Evolutionary conservation across 176 grass and related monocot genomes (phyloP).

Genomic region (Saccharum spontaneum): DNA sequence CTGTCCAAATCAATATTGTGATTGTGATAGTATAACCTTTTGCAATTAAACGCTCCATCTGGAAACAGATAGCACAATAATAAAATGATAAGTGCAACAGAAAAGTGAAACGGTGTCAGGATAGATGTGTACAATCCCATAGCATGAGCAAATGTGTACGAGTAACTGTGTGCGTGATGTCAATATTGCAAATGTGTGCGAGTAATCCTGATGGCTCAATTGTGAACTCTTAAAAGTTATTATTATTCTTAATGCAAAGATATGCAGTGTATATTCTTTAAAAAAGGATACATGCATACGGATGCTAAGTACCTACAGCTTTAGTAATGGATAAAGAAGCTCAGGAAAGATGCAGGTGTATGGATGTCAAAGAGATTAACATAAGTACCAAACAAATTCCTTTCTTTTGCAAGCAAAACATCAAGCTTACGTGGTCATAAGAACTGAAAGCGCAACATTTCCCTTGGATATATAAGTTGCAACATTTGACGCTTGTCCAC

Average conservation of each 20-base stretch:
- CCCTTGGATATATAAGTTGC: conserved; percentile 99
- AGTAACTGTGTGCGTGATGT: neutral
- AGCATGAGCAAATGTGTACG: neutral
- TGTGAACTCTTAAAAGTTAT: neutral
- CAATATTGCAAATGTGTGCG: neutral
- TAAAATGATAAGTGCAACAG: conserved; percentile 1
- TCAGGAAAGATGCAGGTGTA: conserved; percentile 2
- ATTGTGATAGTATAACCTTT: neutral
- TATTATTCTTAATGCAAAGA: neutral
- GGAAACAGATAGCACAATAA: neutral
- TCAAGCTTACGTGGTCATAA: conserved; percentile 94
- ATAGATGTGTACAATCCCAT: neutral
- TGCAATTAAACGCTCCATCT: neutral
- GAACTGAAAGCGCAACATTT: conserved; percentile 98
- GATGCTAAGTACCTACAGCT: neutral
- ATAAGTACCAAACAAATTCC: conserved; percentile 4
- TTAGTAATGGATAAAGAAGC: neutral
- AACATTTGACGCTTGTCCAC: conserved; percentile 98
- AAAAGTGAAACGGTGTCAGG: conserved; percentile 22
- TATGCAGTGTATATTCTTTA: neutral
- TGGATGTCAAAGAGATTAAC: conserved; percentile 10
- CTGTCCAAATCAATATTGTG: conserved; percentile 2
- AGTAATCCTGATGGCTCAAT: neutral
- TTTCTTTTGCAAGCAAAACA: conserved; percentile 18
- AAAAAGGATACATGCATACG: neutral